Evolutionary conservation across 805 yeast species (phyloP), one percentile per base, ranked within the genome.

Genomic region (Huiozyma sinensis): DNA sequence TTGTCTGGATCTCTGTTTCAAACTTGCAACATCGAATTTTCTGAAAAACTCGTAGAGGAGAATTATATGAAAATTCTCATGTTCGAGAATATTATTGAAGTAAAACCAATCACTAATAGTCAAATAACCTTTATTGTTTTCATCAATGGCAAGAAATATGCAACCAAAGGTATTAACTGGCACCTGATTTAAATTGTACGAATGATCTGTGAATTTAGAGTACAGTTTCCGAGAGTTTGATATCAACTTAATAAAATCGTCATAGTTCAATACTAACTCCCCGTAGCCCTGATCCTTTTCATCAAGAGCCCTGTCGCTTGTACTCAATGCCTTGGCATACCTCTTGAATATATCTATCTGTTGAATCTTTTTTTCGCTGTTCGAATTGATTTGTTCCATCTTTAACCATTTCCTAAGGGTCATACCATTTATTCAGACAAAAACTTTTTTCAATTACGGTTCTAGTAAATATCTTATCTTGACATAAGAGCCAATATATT

Each of bases 71-170:
- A 70, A 72, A 43, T 71, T 66, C 44, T 68, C 61, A 44, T 74
- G 70, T 49, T 70, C 71, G 43, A 77, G 63, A 38, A 73, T 51
- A 47, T 73, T 70, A 54, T 83, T 79, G 58, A 90, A 84, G 37
- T 73, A 72, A 41, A 76, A 65, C 83, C 95, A 90, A 58, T 90
- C 96, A 28, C 68, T 61, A 41, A 79, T 68, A 28, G 76, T 71
- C 41, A 86, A 70, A 47, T 71, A 79, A 6, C 96, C 97, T 51
- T 77, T 76, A 44, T 72, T 69, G 35, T 72, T 70, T 46, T 76
- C 76, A 65, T 90, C 97, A 11, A 95, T 86, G 28, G 87, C 78
- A 45, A 83, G 69, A 58, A 83, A 90, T 40, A 90, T 77, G 47
- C 89, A 71, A 6, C 83, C 83, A 60, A 77, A 77, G 4, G 83